Evolutionary conservation across 495 filamentous ascomycete species (phyloP).

Genomic region (Pyrenula massariospora): DNA sequence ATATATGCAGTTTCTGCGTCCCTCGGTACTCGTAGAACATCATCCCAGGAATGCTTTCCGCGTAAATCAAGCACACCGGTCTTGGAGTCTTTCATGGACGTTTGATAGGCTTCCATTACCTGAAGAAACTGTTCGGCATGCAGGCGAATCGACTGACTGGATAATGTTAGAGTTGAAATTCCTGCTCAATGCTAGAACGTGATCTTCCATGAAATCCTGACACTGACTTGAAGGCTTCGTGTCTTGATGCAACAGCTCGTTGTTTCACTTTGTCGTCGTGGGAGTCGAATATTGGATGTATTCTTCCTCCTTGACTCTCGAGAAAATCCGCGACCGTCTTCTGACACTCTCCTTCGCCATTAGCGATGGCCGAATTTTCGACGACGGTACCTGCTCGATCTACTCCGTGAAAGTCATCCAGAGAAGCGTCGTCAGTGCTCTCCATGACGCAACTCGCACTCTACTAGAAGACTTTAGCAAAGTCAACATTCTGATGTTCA

Average conservation of each 20-base stretch:
- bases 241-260: not conserved
- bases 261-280: not conserved
- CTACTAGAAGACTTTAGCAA: no score
- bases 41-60: not conserved
- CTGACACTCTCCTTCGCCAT: not conserved
- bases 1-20: not conserved
- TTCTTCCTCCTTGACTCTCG: not conserved
- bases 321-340: not conserved
- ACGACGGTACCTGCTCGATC: not conserved
- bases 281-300: not conserved
- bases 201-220: not conserved
- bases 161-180: not conserved
- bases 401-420: not conserved
- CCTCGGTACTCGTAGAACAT: not conserved
- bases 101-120: not conserved
- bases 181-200: not conserved
- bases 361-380: not conserved
- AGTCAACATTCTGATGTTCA: no score
- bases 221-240: not conserved
- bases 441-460: no score
- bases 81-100: not conserved
- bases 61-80: not conserved
- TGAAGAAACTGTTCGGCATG: not conserved
- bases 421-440: not conserved
- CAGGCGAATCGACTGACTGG: not conserved